Percentiles rank a stretch among this genome's conserved stretches.
Evolutionary conservation across 257 asterid genomes (phyloP).

Genomic region (Scutellaria galericulata): DNA sequence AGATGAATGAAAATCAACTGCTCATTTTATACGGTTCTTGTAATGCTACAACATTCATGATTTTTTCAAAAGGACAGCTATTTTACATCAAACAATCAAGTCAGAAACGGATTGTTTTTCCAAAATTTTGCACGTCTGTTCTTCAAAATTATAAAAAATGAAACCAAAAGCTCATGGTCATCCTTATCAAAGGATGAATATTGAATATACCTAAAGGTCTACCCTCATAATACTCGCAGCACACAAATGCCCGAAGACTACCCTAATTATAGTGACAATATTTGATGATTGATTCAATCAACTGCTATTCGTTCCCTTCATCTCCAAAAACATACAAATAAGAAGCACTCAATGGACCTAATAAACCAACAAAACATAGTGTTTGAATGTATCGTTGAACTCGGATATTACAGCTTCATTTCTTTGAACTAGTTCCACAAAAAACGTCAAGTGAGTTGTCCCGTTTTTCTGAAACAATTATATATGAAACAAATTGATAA

Average conservation of each 20-base stretch:
- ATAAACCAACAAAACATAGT: background rate
- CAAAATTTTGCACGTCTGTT: background rate
- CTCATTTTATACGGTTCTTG: conserved; percentile 1
- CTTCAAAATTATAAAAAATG: conserved; percentile 9
- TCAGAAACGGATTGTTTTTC: background rate
- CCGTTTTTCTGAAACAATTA: background rate
- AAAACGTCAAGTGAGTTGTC: background rate
- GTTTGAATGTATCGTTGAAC: background rate
- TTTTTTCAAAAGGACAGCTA: conserved; percentile 4
- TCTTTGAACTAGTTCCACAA: background rate
- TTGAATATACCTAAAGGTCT: background rate
- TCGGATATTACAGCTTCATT: background rate
- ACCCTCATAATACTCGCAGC: background rate
- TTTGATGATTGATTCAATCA: background rate
- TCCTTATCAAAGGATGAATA: background rate
- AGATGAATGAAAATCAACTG: conserved; percentile 2
- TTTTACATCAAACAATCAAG: background rate
- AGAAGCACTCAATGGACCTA: background rate
- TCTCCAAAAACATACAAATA: conserved; percentile 8
- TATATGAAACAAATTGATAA: background rate
- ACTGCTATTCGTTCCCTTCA: conserved; percentile 7
- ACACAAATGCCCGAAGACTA: background rate
- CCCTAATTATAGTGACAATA: background rate
- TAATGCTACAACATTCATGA: background rate
- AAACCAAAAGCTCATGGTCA: background rate